Base-by-base conservation (phyloP, 2,329 filamentous ascomycete genomes). In the Neurospora crassa region DNA sequence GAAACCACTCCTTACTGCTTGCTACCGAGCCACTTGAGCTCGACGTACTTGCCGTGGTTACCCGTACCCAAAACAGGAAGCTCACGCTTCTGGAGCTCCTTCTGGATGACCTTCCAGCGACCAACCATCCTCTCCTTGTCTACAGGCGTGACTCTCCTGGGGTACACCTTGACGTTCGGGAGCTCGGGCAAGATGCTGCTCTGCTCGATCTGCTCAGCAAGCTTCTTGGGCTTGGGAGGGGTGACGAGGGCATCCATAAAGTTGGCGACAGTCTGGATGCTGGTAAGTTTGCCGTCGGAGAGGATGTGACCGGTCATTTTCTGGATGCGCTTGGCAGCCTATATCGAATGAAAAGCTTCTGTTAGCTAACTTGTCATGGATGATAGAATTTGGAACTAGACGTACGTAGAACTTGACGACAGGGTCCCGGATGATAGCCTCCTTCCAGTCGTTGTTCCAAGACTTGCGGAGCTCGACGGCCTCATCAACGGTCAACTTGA, bases 321-420 rank as follows among this genome's bases (percentile, higher is more conserved):
- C 79, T 91, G 89, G 73, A 94, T 83, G 72, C 93, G 90, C 82
- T 97, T 97, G 77, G 90, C 83, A 74, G 96, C 86, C 94, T 97
- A 75, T 29, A 37, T 37, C n/a, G 5, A 5, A 69, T n/a, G 12
- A 5, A 34, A 67, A 5, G 63, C 14, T 4, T 20, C 7, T 67
- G 67, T 78, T 70, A 76, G 75, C 68, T 59, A 16, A 37, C 40
- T 68, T 53, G 10, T n/a, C 67, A 14, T 42, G 12, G 10, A 3
- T 34, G 10, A 5, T 20, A 2, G 14, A 10, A 53, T 20, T 43
- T 18, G 40, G 43, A 67, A 45, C 8, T 20, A 47, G 43, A 72
- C 75, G 85, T 86, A 96, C 92, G 71, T 89, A 88, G 83, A 96
- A 94, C 79, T 92, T 93, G 74, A 92, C 78, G 53, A 83, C 79